Conservation (phyloP, 331 rosid genomes). For the Malus hybrid region DNA sequence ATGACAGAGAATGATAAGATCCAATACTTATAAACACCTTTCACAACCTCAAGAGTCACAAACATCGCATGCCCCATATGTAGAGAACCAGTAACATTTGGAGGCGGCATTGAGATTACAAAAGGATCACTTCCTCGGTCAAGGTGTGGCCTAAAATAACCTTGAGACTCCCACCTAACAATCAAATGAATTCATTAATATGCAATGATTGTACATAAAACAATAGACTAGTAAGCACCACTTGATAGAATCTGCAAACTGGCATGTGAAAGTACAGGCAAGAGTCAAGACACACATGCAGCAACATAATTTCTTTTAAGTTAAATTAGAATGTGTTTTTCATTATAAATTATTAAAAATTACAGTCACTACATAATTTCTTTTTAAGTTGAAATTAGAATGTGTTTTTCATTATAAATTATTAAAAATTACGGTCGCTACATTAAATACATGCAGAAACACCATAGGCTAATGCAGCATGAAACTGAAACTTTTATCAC, state of each 20-base stretch:
- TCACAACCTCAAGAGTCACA: conserved; percentile 87
- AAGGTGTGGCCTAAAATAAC: conserved; percentile 68
- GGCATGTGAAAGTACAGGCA: background rate
- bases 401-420: background rate
- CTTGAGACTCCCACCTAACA: conserved; percentile 98
- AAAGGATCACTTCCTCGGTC: conserved; percentile 75
- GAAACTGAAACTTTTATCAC: background rate
- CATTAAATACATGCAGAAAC: background rate
- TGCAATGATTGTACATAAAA: background rate
- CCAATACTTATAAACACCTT: background rate
- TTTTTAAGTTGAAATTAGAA: background rate
- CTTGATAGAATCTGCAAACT: background rate
- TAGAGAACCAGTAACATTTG: conserved; percentile 96
- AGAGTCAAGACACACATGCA: background rate
- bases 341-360: background rate
- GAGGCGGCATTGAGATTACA: conserved; percentile 94
- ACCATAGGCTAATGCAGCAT: background rate
- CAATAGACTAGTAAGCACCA: background rate
- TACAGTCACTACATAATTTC: background rate
- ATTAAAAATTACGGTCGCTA: background rate
- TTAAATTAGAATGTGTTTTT: background rate
- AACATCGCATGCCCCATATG: conserved; percentile 99
- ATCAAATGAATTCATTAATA: background rate
- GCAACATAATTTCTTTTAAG: background rate
- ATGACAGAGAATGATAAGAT: background rate